Percentiles rank a stretch among this genome's conserved stretches.
These are phyloP conservation scores for Colletotrichum nymphaeae DNA, from an alignment of 2,329 filamentous ascomycete species.

Conservation along the genomic window DNA sequence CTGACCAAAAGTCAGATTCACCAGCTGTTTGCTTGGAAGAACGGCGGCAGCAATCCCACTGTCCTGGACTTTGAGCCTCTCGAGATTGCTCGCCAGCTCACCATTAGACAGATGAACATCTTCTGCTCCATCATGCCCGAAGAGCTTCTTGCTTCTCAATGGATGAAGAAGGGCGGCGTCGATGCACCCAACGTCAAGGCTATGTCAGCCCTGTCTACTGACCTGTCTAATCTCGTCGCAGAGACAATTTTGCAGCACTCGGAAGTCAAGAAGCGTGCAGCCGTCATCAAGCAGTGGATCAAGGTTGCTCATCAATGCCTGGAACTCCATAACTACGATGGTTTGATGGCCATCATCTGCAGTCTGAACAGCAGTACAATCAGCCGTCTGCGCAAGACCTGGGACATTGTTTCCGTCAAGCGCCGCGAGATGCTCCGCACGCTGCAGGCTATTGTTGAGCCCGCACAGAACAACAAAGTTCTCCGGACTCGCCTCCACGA, in stretches of 20 bases:
- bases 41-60: conserved; percentile 74
- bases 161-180: conserved; percentile 87
- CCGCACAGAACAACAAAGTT: conserved; percentile 89
- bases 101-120: conserved; percentile 88
- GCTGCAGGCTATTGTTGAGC: conserved; percentile 87
- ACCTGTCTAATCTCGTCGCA: conserved; percentile 90
- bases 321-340: conserved; percentile 95
- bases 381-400: conserved; percentile 86
- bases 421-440: conserved; percentile 83
- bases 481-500: conserved; percentile 86
- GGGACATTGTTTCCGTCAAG: conserved; percentile 88
- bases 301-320: conserved; percentile 90
- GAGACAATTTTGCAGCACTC: conserved; percentile 89
- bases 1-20: conserved; percentile 83
- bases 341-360: conserved; percentile 96
- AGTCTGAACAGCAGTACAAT: conserved; percentile 93
- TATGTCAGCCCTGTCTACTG: conserved; percentile 92
- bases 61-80: conserved; percentile 92
- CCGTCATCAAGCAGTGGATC: conserved; percentile 97
- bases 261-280: conserved; percentile 93
- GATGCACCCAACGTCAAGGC: conserved; percentile 90
- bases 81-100: conserved; percentile 92
- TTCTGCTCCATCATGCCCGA: conserved; percentile 94
- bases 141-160: conserved; percentile 90
- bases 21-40: conserved; percentile 79